Evolutionary conservation across 2,329 filamentous ascomycete species (phyloP), one percentile per base, ranked within the genome.

Genomic region (Hymenoscyphus infarciens): DNA sequence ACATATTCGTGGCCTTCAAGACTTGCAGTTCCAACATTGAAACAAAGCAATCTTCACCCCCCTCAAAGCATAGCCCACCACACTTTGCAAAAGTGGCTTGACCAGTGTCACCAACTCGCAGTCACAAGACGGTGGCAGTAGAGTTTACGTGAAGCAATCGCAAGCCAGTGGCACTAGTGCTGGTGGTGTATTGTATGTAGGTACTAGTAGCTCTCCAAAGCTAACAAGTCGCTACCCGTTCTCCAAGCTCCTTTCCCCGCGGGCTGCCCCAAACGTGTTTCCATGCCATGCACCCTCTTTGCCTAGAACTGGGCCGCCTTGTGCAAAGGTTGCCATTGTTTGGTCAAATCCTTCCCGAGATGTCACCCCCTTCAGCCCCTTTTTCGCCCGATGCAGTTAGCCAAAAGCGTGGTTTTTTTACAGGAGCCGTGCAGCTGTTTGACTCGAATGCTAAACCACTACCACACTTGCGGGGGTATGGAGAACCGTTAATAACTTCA

Each of bases 161-260:
- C 19, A 19, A 52, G 19, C 10, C 19, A 45, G n/a, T 19, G 16
- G 7, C 39, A n/a, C n/a, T n/a, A n/a, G n/a, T n/a, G n/a, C n/a
- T n/a, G n/a, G n/a, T n/a, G n/a, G n/a, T n/a, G n/a, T n/a, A n/a
- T n/a, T n/a, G n/a, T n/a, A n/a, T n/a, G n/a, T n/a, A n/a, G n/a
- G n/a, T n/a, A n/a, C n/a, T n/a, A n/a, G 13, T 5, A 38, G 11
- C 22, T 52, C 45, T 52, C 19, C 45, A 13, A 22, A 52, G 45
- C 45, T 52, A 52, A 52, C 45, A 25, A 22, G 19, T 52, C 45
- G 45, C 45, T 52, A 52, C 19, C 45, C 45, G 45, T 52, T 52
- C 45, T 16, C 35, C 11, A 38, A 38, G 35, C 35, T 38, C 35
- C 19, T 22, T 52, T 52, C 45, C 45, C 45, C 45, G 45, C 45